Base-by-base conservation (phyloP, 2,329 filamentous ascomycete species). In the Xylariaceae sp. region DNA sequence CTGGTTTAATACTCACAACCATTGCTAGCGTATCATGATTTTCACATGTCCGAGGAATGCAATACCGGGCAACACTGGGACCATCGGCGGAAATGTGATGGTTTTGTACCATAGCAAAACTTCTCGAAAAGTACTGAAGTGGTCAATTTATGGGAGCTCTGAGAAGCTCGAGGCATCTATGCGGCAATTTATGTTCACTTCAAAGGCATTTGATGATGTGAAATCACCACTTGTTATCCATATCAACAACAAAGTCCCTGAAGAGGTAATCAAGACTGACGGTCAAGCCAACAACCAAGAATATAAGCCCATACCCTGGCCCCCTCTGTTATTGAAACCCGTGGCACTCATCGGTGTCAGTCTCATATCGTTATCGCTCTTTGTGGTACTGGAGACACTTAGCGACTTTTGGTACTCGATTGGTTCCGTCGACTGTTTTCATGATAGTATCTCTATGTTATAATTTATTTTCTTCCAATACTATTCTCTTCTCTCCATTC, bases 381-480 rank as follows among this genome's bases (percentile, higher is more conserved):
- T 42, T n/a, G 21, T 42, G 14, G 22, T 32, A 14, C 22, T 42
- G 25, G 40, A 42, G 40, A 23, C 25, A 34, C 17, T 35, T 42
- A 14, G 32, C 33, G 20, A 42, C 25, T 22, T 42, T 42, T 16
- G 40, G 40, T 14, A 36, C 40, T 16, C 29, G 29, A 3, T 21
- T 42, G 10, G 27, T 36, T 14, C 40, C 29, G 25, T 42, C 40
- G 12, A 8, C 23, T 5, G 16, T 22, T n/a, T 42, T 42, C 32
- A 42, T 32, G 16, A 22, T 29, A n/a, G 32, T 36, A 42, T 42
- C 40, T 16, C 19, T 42, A 23, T 20, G 34, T 10, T 42, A 42
- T 35, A 32, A 42, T 23, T 42, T 32, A 6, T 22, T 42, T 6
- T 34, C 40, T 16, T 42, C 36, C 32, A 42, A 42, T 32, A 16